phyloP scores from a whole-genome alignment of 2,329 filamentous ascomycete genomes.

The Triangularia setosa region DNA sequence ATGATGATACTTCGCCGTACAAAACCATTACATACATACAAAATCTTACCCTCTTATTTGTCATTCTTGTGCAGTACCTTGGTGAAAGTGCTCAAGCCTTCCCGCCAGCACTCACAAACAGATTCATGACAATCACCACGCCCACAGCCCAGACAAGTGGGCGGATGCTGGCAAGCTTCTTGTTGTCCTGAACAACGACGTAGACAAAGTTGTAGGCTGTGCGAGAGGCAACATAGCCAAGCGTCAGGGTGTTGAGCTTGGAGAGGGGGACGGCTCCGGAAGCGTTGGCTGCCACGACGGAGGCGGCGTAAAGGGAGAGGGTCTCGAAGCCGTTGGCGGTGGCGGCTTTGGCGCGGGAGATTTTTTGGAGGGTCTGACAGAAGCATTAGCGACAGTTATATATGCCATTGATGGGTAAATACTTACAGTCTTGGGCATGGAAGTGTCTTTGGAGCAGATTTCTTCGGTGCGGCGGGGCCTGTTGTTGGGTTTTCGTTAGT shows the following conservation, averaged over 20 bases:
- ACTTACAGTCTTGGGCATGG: slow-evolving; percentile 30
- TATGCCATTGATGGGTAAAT: too few relatives aligned
- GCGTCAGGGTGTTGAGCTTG: slow-evolving; percentile 39
- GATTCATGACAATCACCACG: slow-evolving; percentile 30
- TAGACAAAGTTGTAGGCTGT: slow-evolving; percentile 41
- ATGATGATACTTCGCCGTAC: background rate
- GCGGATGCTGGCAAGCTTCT: slow-evolving; percentile 35
- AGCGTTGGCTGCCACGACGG: slow-evolving; percentile 44
- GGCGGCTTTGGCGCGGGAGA: slow-evolving; percentile 29
- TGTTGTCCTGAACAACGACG: slow-evolving; percentile 40
- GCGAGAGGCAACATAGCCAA: slow-evolving; percentile 39
- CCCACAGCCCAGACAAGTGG: slow-evolving; percentile 37
- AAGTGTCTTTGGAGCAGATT: slow-evolving; percentile 31
- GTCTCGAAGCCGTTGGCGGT: slow-evolving; percentile 43
- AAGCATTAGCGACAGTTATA: background rate
- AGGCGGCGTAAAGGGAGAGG: slow-evolving; percentile 40
- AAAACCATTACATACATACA: background rate
- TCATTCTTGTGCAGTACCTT: too few relatives aligned
- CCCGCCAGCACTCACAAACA: slow-evolving; percentile 40
- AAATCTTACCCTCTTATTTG: too few relatives aligned
- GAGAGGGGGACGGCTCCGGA: slow-evolving; percentile 34
- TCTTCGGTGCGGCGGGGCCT: slow-evolving; percentile 35
- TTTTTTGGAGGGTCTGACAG: slow-evolving; percentile 20
- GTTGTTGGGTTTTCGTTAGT: background rate
- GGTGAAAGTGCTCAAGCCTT: background rate